Evolutionary conservation across 306 rosid species (phyloP).

Genomic region (Ormosia emarginata): DNA sequence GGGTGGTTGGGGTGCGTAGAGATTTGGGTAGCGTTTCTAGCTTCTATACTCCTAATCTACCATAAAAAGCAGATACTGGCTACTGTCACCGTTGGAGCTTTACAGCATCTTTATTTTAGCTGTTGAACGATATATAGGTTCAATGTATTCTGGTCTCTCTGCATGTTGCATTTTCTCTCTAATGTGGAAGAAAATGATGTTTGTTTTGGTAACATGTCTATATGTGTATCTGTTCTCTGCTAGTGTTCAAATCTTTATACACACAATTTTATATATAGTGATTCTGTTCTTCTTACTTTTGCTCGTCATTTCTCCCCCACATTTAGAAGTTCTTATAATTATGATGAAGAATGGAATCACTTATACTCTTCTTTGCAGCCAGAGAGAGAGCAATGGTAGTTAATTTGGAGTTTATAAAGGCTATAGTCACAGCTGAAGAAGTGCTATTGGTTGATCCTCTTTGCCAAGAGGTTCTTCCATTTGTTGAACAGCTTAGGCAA

Average conservation of each 20-base stretch:
- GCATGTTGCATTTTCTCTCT: not conserved
- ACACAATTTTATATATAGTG: not conserved
- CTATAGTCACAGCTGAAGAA: constrained; percentile 92
- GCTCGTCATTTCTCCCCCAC: not conserved
- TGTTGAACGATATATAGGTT: not conserved
- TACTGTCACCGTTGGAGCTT: not conserved
- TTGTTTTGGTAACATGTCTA: not conserved
- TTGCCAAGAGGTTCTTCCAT: constrained; percentile 80
- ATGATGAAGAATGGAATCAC: not conserved
- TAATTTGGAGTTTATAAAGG: constrained; percentile 79
- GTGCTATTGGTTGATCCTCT: constrained; percentile 87
- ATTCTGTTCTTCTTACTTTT: not conserved
- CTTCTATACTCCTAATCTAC: no score
- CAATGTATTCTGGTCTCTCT: no score
- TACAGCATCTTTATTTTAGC: not conserved
- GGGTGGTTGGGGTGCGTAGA: no score
- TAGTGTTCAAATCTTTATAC: not conserved
- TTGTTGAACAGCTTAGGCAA: constrained; percentile 84
- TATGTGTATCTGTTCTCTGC: not conserved
- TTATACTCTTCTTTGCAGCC: constrained; percentile 20
- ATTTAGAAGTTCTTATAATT: not conserved
- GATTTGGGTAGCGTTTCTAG: no score
- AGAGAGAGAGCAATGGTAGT: constrained; percentile 99
- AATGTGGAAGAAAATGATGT: not conserved
- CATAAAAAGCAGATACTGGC: no score